Conservation (phyloP, 2,329 filamentous ascomycete genomes). For the Venturia aucupariae region DNA sequence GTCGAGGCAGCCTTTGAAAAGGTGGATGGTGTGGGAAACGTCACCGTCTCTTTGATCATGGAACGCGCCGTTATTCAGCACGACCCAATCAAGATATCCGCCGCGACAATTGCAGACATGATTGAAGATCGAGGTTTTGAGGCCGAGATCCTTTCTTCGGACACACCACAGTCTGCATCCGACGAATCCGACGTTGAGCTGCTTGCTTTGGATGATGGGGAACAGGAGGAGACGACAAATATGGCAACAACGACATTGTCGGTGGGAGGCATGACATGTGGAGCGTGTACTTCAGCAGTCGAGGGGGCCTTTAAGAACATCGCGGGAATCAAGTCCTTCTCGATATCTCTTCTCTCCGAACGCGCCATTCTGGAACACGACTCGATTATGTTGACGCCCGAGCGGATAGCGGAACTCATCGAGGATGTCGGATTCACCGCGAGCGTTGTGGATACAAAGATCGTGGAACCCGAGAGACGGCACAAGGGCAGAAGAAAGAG, state of each 20-base stretch:
- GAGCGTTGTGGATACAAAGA: constrained; percentile 62
- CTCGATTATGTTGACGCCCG: constrained; percentile 41
- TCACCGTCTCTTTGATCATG: constrained; percentile 90
- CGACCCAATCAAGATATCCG: constrained; percentile 62
- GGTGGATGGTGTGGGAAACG: constrained; percentile 70
- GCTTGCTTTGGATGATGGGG: constrained; percentile 27
- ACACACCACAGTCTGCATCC: constrained; percentile 51
- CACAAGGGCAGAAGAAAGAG: constrained; percentile 25
- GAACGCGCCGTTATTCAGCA: constrained; percentile 92
- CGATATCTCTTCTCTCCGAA: constrained; percentile 75
- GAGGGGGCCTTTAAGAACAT: constrained; percentile 72
- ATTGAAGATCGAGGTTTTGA: constrained; percentile 93
- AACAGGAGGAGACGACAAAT: constrained; percentile 30
- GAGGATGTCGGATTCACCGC: constrained; percentile 71
- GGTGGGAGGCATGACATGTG: constrained; percentile 84
- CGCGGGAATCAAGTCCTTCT: constrained; percentile 64
- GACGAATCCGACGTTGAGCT: constrained; percentile 26
- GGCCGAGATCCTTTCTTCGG: constrained; percentile 75
- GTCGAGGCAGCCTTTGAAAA: constrained; percentile 84
- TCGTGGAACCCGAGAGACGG: constrained; percentile 23
- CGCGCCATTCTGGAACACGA: constrained; percentile 81
- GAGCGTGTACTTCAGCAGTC: constrained; percentile 77
- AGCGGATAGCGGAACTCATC: constrained; percentile 48
- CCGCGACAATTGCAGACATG: constrained; percentile 69
- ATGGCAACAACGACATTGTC: constrained; percentile 59